A percentile compares a stretch with the other conserved stretches of the same genome.
These are phyloP conservation scores for Boletus vermiculosoides DNA, from an alignment of 768 basidiomycete genomes.

Conservation along the genomic window DNA sequence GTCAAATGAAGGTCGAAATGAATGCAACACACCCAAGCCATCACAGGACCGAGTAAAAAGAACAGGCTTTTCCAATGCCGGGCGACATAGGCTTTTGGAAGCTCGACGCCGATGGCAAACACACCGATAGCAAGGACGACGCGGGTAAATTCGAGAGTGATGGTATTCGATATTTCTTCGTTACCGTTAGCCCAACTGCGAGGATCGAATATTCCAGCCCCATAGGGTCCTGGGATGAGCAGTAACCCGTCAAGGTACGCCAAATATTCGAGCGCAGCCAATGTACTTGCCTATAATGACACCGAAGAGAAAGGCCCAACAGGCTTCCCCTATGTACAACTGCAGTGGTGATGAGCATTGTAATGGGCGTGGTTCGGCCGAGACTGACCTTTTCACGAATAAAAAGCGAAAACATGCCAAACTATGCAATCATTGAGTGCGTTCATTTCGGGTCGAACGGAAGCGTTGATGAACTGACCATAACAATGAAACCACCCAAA, in stretches of 20 bases:
- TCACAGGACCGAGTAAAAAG: slow-evolving; percentile 78
- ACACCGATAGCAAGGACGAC: slow-evolving; percentile 95
- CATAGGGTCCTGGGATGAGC: slow-evolving; percentile 65
- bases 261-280: not conserved
- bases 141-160: slow-evolving; percentile 87
- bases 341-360: slow-evolving; percentile 28
- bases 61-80: slow-evolving; percentile 91
- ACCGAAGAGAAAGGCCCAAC: slow-evolving; percentile 91
- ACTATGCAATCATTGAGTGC: slow-evolving; percentile 42
- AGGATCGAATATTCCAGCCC: slow-evolving; percentile 79
- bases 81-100: slow-evolving; percentile 93
- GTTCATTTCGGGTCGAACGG: not conserved
- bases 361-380: not conserved
- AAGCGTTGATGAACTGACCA: slow-evolving; percentile 43
- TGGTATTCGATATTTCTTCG: slow-evolving; percentile 56
- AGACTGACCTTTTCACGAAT: slow-evolving; percentile 74
- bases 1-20: not conserved
- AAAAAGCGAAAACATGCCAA: slow-evolving; percentile 93
- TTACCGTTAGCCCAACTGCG: slow-evolving; percentile 62
- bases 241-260: slow-evolving; percentile 4
- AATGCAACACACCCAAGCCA: slow-evolving; percentile 69
- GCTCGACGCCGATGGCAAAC: slow-evolving; percentile 96
- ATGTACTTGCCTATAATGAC: slow-evolving; percentile 72
- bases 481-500: slow-evolving; percentile 77
- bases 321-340: slow-evolving; percentile 95